Percentiles rank a stretch among this genome's conserved stretches.
phyloP scores from a whole-genome alignment of 2,329 filamentous ascomycete species.

The Xylariaceae sp. region DNA sequence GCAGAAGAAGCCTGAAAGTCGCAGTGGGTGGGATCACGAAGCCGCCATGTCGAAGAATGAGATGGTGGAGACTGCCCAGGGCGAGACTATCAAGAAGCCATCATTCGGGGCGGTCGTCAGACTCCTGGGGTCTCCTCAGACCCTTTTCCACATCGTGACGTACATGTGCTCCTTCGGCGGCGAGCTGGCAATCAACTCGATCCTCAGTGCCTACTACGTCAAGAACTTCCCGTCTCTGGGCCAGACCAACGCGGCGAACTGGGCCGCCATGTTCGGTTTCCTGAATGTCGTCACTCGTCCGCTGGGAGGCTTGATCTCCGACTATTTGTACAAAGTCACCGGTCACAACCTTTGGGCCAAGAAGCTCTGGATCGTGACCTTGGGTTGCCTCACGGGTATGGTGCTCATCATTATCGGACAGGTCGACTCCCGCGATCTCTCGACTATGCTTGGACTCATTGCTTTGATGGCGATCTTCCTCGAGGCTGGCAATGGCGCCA shows the following conservation, averaged over 20 bases:
- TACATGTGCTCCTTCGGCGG: slow-evolving; percentile 62
- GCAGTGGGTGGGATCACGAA: slow-evolving; percentile 35
- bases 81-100: slow-evolving; percentile 53
- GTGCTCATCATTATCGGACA: slow-evolving; percentile 59
- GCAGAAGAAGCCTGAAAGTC: slow-evolving; percentile 29
- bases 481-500: slow-evolving; percentile 80
- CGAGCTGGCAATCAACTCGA: slow-evolving; percentile 58
- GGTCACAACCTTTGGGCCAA: slow-evolving; percentile 38
- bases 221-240: slow-evolving; percentile 55
- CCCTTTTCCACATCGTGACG: slow-evolving; percentile 49
- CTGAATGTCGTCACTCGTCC: slow-evolving; percentile 67
- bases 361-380: slow-evolving; percentile 56
- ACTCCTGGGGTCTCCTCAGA: slow-evolving; percentile 50
- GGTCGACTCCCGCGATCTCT: slow-evolving; percentile 56
- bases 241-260: slow-evolving; percentile 53
- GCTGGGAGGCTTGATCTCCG: slow-evolving; percentile 55
- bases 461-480: slow-evolving; percentile 76
- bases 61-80: slow-evolving; percentile 50
- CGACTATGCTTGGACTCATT: slow-evolving; percentile 71
- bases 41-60: slow-evolving; percentile 44
- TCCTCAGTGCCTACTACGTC: slow-evolving; percentile 55
- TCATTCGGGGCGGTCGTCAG: slow-evolving; percentile 42
- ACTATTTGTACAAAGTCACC: slow-evolving; percentile 41
- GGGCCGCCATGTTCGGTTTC: slow-evolving; percentile 72
- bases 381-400: slow-evolving; percentile 58